Conservation (phyloP, 208 protist genomes). For the Angomonas ambiguus region DNA sequence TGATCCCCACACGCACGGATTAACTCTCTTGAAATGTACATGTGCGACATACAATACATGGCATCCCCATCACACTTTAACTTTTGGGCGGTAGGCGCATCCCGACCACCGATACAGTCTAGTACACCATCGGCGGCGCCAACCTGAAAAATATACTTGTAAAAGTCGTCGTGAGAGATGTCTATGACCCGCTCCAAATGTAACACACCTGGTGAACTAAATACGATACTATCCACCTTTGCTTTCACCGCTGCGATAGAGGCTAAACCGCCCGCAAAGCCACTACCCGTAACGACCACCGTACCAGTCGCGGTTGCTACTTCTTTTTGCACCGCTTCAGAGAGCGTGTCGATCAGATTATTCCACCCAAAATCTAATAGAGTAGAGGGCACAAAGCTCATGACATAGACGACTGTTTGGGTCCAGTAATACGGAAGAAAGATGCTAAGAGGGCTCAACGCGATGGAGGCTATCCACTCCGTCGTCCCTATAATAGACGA, state of each 20-base stretch:
- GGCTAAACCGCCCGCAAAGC: slow-evolving; percentile 49
- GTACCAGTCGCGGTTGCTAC: slow-evolving; percentile 15
- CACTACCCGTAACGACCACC: slow-evolving; percentile 36
- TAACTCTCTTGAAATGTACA: slow-evolving; percentile 37
- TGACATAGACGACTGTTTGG: slow-evolving; percentile 32
- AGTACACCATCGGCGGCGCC: slow-evolving; percentile 39
- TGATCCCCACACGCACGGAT: slow-evolving; percentile 28
- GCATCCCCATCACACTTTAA: slow-evolving; percentile 29
- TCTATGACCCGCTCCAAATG: slow-evolving; percentile 34
- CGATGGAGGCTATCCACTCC: slow-evolving; percentile 60
- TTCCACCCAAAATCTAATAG: slow-evolving; percentile 41
- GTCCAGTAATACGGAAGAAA: slow-evolving; percentile 60
- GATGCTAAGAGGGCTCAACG: slow-evolving; percentile 52
- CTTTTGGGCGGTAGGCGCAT: slow-evolving; percentile 41
- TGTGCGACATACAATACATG: slow-evolving; percentile 28
- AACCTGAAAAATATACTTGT: slow-evolving; percentile 46
- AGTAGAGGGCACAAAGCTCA: slow-evolving; percentile 43
- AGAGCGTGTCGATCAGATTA: slow-evolving; percentile 20
- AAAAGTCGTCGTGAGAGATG: slow-evolving; percentile 27
- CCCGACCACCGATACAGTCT: slow-evolving; percentile 51
- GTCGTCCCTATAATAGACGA: slow-evolving; percentile 51
- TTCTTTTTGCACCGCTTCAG: slow-evolving; percentile 16
- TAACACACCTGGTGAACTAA: slow-evolving; percentile 53
- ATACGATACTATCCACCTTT: slow-evolving; percentile 38
- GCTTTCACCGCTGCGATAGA: slow-evolving; percentile 29